Base-by-base conservation (phyloP, 805 yeast species). In the Limtongia smithiae region DNA sequence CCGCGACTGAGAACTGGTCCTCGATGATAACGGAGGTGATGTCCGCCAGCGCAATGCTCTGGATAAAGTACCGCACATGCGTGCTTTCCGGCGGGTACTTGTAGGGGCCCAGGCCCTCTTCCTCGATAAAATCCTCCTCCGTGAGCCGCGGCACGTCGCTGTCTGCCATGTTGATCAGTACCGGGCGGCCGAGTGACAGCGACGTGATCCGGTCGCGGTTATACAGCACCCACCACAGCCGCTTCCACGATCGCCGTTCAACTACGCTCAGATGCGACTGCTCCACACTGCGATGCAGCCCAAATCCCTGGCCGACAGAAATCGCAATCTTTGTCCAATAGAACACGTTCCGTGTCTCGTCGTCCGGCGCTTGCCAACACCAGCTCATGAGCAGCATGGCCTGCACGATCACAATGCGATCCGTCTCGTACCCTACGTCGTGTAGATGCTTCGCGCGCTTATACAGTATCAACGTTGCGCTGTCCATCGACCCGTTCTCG, bases 81-180 rank as follows among this genome's bases (percentile, higher is more conserved):
- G 70, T 67, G 48, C 68, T 66, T 54, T 76, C 65, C 31, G 75
- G 65, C 2, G 75, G 75, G 53, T 76, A 77, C 3, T 71, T 70
- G 38, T 70, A 63, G 9, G 57, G 64, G 7, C 67, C 41, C 18
- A 68, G 77, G 0, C 71, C 69, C 39, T 74, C 72, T 53, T 70
- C 76, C 53, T 80, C 80, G 46, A 75, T 68, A 50, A 85, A 79
- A 63, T 86, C 94, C 0, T 75, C 80, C n/a, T 72, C 63, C 0
- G 76, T 72, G n/a, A 86, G 61, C 85, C 82, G 80, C 12, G 81
- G 79, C 17, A 83, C 87, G 61, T 83, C 89, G 61, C 84, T 79
- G 62, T 85, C 91, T 40, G 78, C 82, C 53, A 82, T 69, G 58
- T 80, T 82, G 41, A 86, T 81, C 58, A 76, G 71, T 5, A 78